These are phyloP conservation scores for Digitaria exilis DNA, from an alignment of 202 grass and related monocot species.

Conservation along the genomic window DNA sequence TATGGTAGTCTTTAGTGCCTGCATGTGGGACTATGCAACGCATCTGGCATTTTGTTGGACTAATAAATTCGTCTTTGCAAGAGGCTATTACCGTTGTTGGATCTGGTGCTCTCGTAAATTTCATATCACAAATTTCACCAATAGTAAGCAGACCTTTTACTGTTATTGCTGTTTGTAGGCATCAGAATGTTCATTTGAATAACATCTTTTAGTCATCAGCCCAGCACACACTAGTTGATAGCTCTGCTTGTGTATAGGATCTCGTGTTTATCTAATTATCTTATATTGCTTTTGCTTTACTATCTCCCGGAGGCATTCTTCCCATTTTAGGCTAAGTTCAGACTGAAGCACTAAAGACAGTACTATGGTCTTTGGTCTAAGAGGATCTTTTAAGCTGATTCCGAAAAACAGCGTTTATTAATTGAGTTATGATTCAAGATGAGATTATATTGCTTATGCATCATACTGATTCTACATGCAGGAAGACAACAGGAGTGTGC, in stretches of 20 bases:
- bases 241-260: neutral
- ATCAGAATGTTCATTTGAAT: neutral
- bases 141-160: neutral
- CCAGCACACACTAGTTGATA: neutral
- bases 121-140: neutral
- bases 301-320: neutral
- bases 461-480: constrained; percentile 43
- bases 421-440: neutral
- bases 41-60: no score
- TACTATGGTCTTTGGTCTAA: neutral
- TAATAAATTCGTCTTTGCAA: no score
- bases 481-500: constrained; percentile 52
- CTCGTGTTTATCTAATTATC: neutral
- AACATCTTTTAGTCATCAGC: neutral
- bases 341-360: neutral
- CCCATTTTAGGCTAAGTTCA: neutral
- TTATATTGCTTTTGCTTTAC: neutral
- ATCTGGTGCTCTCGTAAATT: neutral
- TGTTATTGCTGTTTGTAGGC: constrained; percentile 6
- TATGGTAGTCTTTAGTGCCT: no score
- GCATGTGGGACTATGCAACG: no score
- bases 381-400: neutral
- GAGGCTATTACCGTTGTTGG: no score
- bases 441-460: constrained; percentile 12
- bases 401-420: neutral